Percentiles rank a stretch among this genome's conserved stretches.
These are phyloP conservation scores for Cladorrhinum sp. DNA, from an alignment of 2,329 filamentous ascomycete genomes.

Conservation along the genomic window DNA sequence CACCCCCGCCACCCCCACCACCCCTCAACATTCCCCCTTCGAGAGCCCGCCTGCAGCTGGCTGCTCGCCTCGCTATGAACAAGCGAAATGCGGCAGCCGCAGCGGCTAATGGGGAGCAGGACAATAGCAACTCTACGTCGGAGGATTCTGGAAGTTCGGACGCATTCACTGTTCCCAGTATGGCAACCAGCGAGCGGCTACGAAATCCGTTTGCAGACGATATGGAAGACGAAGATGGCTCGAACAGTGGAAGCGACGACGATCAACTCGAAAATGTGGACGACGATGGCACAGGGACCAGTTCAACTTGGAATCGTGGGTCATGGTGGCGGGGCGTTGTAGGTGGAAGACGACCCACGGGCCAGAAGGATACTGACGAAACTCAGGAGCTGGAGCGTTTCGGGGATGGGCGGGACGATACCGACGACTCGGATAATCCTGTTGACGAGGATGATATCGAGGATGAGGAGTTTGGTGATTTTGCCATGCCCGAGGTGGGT, in stretches of 20 bases:
- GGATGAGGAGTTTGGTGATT: slow-evolving; percentile 67
- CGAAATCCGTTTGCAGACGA: slow-evolving; percentile 58
- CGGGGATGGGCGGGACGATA: slow-evolving; percentile 37
- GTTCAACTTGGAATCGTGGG: slow-evolving; percentile 33
- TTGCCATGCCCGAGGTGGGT: slow-evolving; percentile 59
- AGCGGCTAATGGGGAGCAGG: slow-evolving; percentile 38
- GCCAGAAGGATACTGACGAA: slow-evolving; percentile 14
- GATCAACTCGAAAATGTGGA: slow-evolving; percentile 40
- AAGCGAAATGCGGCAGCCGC: slow-evolving; percentile 53
- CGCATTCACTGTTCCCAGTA: slow-evolving; percentile 24
- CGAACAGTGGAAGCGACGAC: slow-evolving; percentile 49
- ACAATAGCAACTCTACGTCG: slow-evolving; percentile 34
- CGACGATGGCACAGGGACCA: slow-evolving; percentile 32
- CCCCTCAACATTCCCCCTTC: slow-evolving; percentile 84
- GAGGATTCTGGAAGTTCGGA: slow-evolving; percentile 30
- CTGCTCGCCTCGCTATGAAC: slow-evolving; percentile 76
- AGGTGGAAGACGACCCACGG: slow-evolving; percentile 16
- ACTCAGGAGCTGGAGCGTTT: slow-evolving; percentile 30
- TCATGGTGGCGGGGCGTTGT: slow-evolving; percentile 38
- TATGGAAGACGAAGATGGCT: slow-evolving; percentile 46
- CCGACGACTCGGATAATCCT: slow-evolving; percentile 29
- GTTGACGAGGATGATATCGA: slow-evolving; percentile 53
- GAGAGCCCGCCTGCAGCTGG: slow-evolving; percentile 82
- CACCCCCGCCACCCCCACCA: slow-evolving; percentile 65
- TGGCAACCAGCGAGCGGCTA: slow-evolving; percentile 31